Conservation (phyloP, 2,329 filamentous ascomycete genomes). For the Dactylellina cionopaga region DNA sequence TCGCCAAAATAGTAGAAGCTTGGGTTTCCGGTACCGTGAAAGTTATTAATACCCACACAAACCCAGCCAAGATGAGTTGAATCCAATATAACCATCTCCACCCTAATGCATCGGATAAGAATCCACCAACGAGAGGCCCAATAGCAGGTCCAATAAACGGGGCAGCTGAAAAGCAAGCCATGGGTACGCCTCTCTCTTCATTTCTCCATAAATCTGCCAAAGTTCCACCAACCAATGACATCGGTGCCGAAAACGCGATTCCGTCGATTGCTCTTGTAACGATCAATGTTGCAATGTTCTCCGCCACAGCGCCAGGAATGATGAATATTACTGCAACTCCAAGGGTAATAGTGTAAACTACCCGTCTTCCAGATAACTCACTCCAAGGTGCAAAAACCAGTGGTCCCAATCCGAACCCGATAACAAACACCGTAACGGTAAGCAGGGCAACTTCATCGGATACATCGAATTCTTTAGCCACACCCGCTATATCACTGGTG, state of each 20-base stretch:
- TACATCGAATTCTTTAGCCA: slow-evolving; percentile 72
- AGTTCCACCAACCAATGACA: slow-evolving; percentile 83
- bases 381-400: slow-evolving; percentile 82
- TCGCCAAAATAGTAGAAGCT: slow-evolving; percentile 75
- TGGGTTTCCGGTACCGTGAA: slow-evolving; percentile 94
- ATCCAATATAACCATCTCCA: slow-evolving; percentile 92
- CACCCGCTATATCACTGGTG: slow-evolving; percentile 77
- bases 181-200: slow-evolving; percentile 84
- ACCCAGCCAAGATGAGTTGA: slow-evolving; percentile 77
- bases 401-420: slow-evolving; percentile 83
- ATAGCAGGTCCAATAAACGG: slow-evolving; percentile 79
- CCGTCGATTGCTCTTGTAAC: slow-evolving; percentile 75
- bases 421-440: slow-evolving; percentile 78
- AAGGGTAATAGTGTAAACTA: slow-evolving; percentile 76
- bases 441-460: slow-evolving; percentile 78
- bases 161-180: slow-evolving; percentile 85
- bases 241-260: slow-evolving; percentile 84
- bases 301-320: slow-evolving; percentile 79
- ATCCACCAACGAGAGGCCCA: slow-evolving; percentile 80
- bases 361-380: slow-evolving; percentile 76
- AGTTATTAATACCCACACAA: slow-evolving; percentile 78
- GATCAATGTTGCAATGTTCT: slow-evolving; percentile 79
- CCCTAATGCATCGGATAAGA: slow-evolving; percentile 73
- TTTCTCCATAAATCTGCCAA: slow-evolving; percentile 84
- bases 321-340: slow-evolving; percentile 78